These are phyloP conservation scores for Cetraspora pellucida DNA, from an alignment of 192 early-diverging fungal species.

Conservation along the genomic window DNA sequence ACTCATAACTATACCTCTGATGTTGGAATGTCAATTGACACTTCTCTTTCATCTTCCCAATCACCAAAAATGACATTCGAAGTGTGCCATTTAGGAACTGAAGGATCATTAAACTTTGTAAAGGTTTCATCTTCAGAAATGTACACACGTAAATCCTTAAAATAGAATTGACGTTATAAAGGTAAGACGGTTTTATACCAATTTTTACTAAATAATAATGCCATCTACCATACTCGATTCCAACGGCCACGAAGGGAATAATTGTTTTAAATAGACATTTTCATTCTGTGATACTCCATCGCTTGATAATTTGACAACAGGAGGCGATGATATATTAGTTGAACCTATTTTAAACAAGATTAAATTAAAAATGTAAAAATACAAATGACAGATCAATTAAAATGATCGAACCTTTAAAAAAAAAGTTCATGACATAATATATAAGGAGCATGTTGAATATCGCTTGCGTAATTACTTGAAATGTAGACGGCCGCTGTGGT, in stretches of 20 bases:
- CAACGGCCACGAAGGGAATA: background rate
- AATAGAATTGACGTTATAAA: background rate
- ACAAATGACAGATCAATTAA: background rate
- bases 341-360: background rate
- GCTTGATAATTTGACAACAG: background rate
- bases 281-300: background rate
- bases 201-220: background rate
- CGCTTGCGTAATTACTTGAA: background rate
- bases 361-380: background rate
- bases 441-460: background rate
- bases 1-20: conserved; percentile 41
- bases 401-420: background rate
- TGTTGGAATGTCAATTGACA: conserved; percentile 46
- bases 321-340: background rate
- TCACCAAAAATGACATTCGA: conserved; percentile 46
- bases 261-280: background rate
- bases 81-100: conserved; percentile 46
- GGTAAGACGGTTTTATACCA: background rate
- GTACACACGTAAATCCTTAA: conserved; percentile 53
- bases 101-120: conserved; percentile 42
- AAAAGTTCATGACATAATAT: background rate
- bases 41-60: conserved; percentile 47
- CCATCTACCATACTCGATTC: background rate
- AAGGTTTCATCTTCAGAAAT: conserved; percentile 51
- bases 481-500: background rate